phyloP scores from a whole-genome alignment of 2,329 filamentous ascomycete species.

The Penicillium sp. region DNA sequence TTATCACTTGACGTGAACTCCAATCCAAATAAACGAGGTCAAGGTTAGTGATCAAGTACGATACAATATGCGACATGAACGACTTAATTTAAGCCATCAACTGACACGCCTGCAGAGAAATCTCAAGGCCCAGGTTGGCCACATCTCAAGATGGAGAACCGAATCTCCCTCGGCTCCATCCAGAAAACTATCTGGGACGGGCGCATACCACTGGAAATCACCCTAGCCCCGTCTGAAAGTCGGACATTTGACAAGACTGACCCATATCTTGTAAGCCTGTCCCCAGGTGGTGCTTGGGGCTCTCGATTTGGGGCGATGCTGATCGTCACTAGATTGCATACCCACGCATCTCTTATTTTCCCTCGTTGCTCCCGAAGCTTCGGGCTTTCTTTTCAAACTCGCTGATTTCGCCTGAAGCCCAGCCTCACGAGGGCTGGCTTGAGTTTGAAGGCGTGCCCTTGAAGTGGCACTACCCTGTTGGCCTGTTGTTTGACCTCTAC shows the following conservation, averaged over 20 bases:
- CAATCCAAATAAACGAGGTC: neutral
- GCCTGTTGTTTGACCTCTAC: conserved; percentile 70
- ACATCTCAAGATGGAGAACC: conserved; percentile 27
- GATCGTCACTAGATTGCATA: conserved; percentile 54
- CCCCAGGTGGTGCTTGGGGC: neutral
- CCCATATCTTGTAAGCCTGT: conserved; percentile 57
- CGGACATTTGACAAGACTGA: conserved; percentile 62
- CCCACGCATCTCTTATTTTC: conserved; percentile 69
- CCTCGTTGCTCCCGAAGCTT: conserved; percentile 64
- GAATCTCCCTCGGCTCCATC: conserved; percentile 33
- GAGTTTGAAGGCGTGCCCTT: conserved; percentile 68
- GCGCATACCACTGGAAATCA: conserved; percentile 61
- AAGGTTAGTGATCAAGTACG: neutral
- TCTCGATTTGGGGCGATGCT: conserved; percentile 1
- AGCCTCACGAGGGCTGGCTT: conserved; percentile 61
- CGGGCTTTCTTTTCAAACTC: conserved; percentile 62
- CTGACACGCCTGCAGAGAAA: neutral
- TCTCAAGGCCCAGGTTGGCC: neutral
- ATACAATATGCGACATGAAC: neutral
- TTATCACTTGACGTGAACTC: neutral
- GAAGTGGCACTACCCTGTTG: conserved; percentile 72
- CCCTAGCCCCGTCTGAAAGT: conserved; percentile 60
- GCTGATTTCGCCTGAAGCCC: conserved; percentile 59
- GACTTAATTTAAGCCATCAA: neutral
- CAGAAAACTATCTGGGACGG: conserved; percentile 60